Evolutionary conservation across 352 stramenopile species (phyloP), one percentile per base, ranked within the genome.

Genomic region (Globisporangium camurandrum): DNA sequence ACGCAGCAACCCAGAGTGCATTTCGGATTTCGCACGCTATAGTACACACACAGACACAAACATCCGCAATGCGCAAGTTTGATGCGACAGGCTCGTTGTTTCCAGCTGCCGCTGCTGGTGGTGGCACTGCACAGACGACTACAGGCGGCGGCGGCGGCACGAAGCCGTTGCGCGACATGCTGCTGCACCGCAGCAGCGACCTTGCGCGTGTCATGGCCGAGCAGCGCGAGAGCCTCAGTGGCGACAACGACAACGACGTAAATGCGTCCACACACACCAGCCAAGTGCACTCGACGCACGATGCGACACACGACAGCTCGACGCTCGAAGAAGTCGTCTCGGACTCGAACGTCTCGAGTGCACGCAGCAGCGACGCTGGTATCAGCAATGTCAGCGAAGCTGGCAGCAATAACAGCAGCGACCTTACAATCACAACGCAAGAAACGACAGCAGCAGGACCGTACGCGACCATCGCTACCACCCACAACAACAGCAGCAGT

Each of bases 261-360:
- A 48, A 51, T n/a, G n/a, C n/a, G n/a, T n/a, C n/a, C n/a, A n/a
- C n/a, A n/a, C n/a, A n/a, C n/a, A n/a, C n/a, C n/a, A n/a, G n/a
- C n/a, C n/a, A n/a, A n/a, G n/a, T n/a, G n/a, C n/a, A n/a, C n/a
- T n/a, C 43, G 48, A 58, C 19, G 28, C 24, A 38, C 8, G 9
- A 20, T 26, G 26, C 38, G 33, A 50, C 52, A 33, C 53, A 56
- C 36, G 49, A 61, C 20, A 38, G 17, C n/a, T 27, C 31, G 20
- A 56, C 44, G 9, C 20, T 72, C 16, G 65, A 71, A 30, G 58
- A 50, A 17, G 54, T 53, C 3, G 59, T 42, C 27, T n/a, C n/a
- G n/a, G 59, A 61, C 24, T 28, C 17, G 2, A 46, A 41, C 34
- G 59, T 55, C 9, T 66, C 40, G 36, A 57, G 51, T 11, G 17